A percentile compares a stretch with the other conserved stretches of the same genome.
These are phyloP conservation scores for Bremia lactucae DNA, from an alignment of 352 stramenopile species.

Conservation along the genomic window DNA sequence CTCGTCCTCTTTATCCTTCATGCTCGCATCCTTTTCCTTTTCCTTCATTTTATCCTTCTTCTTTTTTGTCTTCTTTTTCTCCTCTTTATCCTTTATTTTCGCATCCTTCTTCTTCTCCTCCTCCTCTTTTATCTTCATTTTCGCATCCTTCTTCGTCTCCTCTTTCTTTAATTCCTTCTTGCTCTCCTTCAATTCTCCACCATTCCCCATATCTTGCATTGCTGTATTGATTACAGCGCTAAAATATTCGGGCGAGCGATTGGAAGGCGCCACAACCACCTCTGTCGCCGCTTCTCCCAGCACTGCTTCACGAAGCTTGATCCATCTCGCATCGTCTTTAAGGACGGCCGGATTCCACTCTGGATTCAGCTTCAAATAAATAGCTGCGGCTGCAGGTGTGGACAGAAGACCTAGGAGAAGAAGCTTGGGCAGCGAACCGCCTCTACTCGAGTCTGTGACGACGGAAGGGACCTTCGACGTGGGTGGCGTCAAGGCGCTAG, in stretches of 20 bases:
- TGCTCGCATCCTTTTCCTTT: too few species aligned
- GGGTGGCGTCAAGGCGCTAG: not conserved
- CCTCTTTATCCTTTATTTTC: constrained; percentile 11
- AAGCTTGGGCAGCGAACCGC: constrained; percentile 35
- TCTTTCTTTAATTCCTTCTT: constrained; percentile 10
- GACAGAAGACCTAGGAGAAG: constrained; percentile 43
- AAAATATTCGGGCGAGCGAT: constrained; percentile 33
- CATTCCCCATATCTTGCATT: too few species aligned
- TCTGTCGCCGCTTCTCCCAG: constrained; percentile 24
- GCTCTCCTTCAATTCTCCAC: constrained; percentile 20
- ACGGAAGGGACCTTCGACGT: constrained; percentile 2
- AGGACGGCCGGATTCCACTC: constrained; percentile 62
- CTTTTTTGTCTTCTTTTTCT: constrained; percentile 15
- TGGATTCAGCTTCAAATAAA: constrained; percentile 73
- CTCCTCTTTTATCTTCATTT: constrained; percentile 16
- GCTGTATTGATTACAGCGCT: constrained; percentile 38
- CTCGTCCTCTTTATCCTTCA: not conserved
- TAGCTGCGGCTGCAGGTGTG: constrained; percentile 32
- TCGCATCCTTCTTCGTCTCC: constrained; percentile 3
- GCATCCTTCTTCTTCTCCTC: constrained; percentile 4
- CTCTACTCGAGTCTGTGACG: constrained; percentile 24
- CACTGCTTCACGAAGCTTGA: constrained; percentile 67
- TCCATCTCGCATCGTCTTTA: constrained; percentile 48
- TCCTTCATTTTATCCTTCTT: constrained; percentile 8
- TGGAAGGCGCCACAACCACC: not conserved